Conservation (phyloP, 2,329 filamentous ascomycete genomes). For the Kalmusia sp. region DNA sequence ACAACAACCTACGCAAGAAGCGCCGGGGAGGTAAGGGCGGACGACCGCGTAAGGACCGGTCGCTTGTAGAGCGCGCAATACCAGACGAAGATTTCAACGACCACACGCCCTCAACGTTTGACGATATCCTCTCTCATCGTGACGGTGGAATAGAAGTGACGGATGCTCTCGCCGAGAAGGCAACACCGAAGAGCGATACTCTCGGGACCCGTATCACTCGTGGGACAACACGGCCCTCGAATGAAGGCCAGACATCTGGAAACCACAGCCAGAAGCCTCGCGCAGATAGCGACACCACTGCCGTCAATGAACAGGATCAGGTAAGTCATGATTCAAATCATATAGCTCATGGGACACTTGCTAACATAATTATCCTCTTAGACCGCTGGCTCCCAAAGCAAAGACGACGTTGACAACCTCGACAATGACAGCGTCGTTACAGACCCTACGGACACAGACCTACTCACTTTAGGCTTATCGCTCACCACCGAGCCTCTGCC, state of each 20-base stretch:
- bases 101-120: not conserved
- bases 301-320: not conserved
- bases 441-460: not conserved
- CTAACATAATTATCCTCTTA: not conserved
- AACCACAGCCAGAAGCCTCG: not conserved
- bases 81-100: not conserved
- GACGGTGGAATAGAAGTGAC: not conserved
- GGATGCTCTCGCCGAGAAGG: not conserved
- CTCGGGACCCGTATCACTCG: no score
- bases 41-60: not conserved
- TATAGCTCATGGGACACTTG: no score
- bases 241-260: no score
- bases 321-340: no score
- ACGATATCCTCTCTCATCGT: not conserved
- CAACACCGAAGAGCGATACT: not conserved
- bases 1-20: not conserved
- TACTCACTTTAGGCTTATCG: not conserved
- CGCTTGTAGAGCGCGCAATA: not conserved
- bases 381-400: not conserved
- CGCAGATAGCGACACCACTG: not conserved
- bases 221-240: not conserved
- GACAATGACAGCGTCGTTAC: constrained; percentile 1
- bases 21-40: not conserved
- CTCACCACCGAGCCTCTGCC: not conserved
- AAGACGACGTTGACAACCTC: not conserved